Evolutionary conservation across 805 yeast species (phyloP), one percentile per base, ranked within the genome.

Genomic region (Wickerhamomyces pijperi): DNA sequence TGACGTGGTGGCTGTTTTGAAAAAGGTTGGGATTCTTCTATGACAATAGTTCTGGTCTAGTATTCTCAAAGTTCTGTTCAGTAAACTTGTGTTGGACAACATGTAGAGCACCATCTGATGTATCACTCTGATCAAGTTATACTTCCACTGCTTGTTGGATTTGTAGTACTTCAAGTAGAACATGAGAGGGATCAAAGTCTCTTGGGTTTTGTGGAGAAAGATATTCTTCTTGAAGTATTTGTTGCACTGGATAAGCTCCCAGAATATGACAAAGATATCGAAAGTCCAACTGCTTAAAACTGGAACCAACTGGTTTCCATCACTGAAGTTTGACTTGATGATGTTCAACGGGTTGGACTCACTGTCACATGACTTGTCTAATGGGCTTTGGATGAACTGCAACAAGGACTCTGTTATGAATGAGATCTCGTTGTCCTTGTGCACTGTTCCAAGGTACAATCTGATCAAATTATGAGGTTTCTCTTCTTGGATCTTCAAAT

Each of bases 201-300:
- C 80, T 23, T 69, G 63, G 2, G 77, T 70, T 44, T 67, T 65
- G 35, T 67, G 63, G 13, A 67, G 64, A 3, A 68, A 57, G 23
- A 76, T 59, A 37, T 65, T 60, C 15, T 53, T 50, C 42, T 68
- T 67, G 49, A 81, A 78, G 36, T 58, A 58, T 42, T 65, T 65
- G 58, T 90, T 90, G 48, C 86, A 78, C 52, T 84, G 90, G 28
- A 74, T 59, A 34, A 86, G 59, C 49, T 83, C 94, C 83, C 94
- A 84, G 14, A 82, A 47, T 8, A 88, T 53, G 53, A 81, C 67
- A 5, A 75, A 57, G n/a, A 72, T 53, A 50, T 81, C 88, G 3
- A 67, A 60, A 2, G 76, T 55, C 79, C 87, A 66, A 16, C 67
- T 49, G 4, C 71, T 58, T 41, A 66, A 37, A 45, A 59, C 44